Percentiles rank a stretch among this genome's conserved stretches.
Conservation (phyloP, 495 filamentous ascomycete genomes). For the Podospora pseudoanserina region DNA sequence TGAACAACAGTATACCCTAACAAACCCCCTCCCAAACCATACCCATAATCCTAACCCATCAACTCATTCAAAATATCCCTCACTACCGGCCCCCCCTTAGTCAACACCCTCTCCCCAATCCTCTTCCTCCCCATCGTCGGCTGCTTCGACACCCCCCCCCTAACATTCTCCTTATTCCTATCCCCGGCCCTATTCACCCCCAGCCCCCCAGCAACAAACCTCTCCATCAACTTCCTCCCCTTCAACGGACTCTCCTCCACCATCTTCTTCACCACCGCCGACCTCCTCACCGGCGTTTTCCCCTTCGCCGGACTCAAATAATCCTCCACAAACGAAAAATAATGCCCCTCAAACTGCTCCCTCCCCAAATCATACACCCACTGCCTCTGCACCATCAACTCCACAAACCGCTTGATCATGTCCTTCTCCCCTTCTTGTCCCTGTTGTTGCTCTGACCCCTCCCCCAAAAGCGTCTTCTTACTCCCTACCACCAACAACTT, state of each 20-base stretch:
- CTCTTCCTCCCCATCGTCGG: conserved; percentile 19
- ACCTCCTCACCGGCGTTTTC: conserved; percentile 6
- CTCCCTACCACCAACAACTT: conserved; percentile 88
- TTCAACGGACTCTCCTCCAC: conserved; percentile 5
- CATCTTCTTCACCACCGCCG: not conserved
- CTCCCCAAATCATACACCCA: conserved; percentile 73
- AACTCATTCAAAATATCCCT: conserved; percentile 50
- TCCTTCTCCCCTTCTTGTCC: conserved; percentile 56
- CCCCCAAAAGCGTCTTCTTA: conserved; percentile 61
- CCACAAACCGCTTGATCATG: conserved; percentile 70
- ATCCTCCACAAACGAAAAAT: conserved; percentile 43
- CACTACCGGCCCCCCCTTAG: conserved; percentile 42
- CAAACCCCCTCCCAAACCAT: not conserved
- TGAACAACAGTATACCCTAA: not conserved
- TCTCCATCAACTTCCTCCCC: conserved; percentile 5
- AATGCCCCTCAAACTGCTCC: conserved; percentile 63
- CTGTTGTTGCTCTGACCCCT: not conserved
- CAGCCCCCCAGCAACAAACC: not conserved
- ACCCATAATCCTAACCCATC: conserved; percentile 13
- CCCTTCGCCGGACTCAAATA: conserved; percentile 23
- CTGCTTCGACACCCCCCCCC: conserved; percentile 12
- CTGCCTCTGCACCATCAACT: conserved; percentile 63
- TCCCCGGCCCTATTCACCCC: conserved; percentile 7
- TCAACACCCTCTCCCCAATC: conserved; percentile 36
- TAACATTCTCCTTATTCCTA: conserved; percentile 32